phyloP scores from a whole-genome alignment of 1,284 basidiomycete species.

The Leucoagaricus sp. region DNA sequence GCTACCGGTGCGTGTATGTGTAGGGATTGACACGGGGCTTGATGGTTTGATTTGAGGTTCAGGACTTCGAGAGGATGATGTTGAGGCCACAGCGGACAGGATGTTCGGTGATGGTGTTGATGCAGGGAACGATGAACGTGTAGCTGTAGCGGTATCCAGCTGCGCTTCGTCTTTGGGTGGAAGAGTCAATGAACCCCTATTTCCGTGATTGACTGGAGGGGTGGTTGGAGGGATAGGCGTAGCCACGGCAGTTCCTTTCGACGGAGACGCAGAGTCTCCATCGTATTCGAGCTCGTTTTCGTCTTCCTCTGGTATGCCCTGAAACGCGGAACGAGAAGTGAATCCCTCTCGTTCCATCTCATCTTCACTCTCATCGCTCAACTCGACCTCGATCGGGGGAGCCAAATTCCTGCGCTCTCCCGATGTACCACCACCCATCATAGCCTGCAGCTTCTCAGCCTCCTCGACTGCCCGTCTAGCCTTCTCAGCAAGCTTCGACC shows the following conservation, averaged over 20 bases:
- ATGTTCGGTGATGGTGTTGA: slow-evolving; percentile 15
- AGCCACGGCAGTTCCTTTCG: neutral
- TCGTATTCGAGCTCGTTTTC: slow-evolving; percentile 44
- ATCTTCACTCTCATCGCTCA: slow-evolving; percentile 82
- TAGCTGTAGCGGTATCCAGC: slow-evolving; percentile 45
- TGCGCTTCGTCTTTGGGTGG: slow-evolving; percentile 28
- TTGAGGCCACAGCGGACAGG: neutral
- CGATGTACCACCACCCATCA: slow-evolving; percentile 31
- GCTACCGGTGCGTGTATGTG: neutral
- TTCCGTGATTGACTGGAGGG: too few species aligned
- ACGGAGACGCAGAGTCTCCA: slow-evolving; percentile 17
- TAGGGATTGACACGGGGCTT: neutral
- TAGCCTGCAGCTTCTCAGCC: slow-evolving; percentile 49
- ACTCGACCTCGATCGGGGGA: slow-evolving; percentile 74
- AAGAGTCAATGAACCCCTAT: slow-evolving; percentile 27
- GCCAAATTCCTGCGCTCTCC: slow-evolving; percentile 37
- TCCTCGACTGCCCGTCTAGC: slow-evolving; percentile 65
- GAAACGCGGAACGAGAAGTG: slow-evolving; percentile 31
- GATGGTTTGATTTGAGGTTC: neutral
- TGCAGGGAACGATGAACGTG: slow-evolving; percentile 40
- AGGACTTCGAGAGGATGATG: neutral
- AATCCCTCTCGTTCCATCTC: slow-evolving; percentile 46
- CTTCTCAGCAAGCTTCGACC: slow-evolving; percentile 74
- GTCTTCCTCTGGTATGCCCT: slow-evolving; percentile 66
- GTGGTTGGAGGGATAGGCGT: neutral